Evolutionary conservation across 495 filamentous ascomycete genomes (phyloP).

Genomic region (Xylaria curta): DNA sequence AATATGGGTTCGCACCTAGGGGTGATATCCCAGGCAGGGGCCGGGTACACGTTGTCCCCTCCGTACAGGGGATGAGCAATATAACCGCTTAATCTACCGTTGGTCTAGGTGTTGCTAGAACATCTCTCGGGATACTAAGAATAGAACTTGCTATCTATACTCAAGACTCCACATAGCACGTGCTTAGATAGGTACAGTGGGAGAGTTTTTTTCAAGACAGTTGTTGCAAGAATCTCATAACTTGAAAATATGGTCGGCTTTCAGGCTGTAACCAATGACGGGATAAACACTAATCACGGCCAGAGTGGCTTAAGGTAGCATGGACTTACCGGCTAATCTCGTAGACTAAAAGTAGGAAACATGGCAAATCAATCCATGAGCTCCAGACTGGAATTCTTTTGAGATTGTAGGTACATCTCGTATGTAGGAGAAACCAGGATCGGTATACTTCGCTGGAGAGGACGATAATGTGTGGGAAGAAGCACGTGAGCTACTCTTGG

Average conservation of each 20-base stretch:
- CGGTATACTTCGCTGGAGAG: not conserved
- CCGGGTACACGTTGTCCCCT: too few relatives aligned
- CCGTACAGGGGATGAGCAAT: not conserved
- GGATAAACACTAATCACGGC: not conserved
- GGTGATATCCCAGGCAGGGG: not conserved
- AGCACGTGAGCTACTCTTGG: not conserved
- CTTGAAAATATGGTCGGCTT: not conserved
- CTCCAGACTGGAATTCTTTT: not conserved
- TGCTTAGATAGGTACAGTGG: not conserved
- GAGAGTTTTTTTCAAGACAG: not conserved
- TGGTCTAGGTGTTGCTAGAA: not conserved
- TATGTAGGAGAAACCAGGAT: not conserved
- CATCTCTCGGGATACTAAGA: not conserved
- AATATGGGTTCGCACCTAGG: not conserved
- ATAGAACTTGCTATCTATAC: not conserved
- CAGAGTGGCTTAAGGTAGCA: not conserved
- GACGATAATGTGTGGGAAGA: not conserved
- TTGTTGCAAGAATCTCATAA: not conserved
- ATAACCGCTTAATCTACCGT: conserved; percentile 8
- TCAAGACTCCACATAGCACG: not conserved
- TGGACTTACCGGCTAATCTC: conserved; percentile 18
- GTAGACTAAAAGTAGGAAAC: not conserved
- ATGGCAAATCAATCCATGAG: not conserved
- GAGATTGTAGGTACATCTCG: not conserved
- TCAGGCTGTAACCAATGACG: not conserved